These are phyloP conservation scores for Parathielavia appendiculata DNA, from an alignment of 495 filamentous ascomycete genomes.

Conservation along the genomic window DNA sequence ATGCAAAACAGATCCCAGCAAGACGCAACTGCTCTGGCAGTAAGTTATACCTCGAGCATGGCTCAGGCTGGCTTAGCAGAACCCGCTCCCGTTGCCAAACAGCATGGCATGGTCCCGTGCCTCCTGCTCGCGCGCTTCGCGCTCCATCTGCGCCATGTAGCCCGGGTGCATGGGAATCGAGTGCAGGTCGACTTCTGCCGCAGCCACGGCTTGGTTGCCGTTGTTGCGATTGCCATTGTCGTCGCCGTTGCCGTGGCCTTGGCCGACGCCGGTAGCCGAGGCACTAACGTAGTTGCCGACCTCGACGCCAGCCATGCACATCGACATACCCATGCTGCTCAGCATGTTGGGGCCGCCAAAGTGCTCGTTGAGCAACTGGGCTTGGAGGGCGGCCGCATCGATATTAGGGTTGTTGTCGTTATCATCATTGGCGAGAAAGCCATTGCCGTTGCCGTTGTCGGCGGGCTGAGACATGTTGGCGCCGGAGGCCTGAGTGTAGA, in stretches of 20 bases:
- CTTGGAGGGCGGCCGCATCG: background rate
- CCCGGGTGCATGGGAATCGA: background rate
- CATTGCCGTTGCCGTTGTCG: too few species aligned
- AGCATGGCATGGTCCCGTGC: constrained; percentile 1
- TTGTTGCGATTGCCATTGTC: background rate
- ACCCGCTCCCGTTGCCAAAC: background rate
- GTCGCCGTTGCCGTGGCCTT: too few species aligned
- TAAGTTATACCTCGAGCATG: background rate
- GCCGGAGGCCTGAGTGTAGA: background rate
- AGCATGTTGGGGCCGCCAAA: background rate
- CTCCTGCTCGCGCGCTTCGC: background rate
- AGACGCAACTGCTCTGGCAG: too few species aligned
- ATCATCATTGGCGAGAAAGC: background rate
- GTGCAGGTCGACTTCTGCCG: background rate
- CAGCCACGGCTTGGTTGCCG: background rate
- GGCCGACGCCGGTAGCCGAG: too few species aligned
- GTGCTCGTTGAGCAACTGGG: background rate
- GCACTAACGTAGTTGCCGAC: background rate
- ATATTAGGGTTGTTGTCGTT: background rate
- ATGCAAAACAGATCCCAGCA: too few species aligned
- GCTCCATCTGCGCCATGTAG: background rate
- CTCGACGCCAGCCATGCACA: background rate
- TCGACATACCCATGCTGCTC: background rate
- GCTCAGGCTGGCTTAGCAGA: background rate
- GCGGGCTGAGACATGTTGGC: too few species aligned